Evolutionary conservation across 192 early-diverging fungal species (phyloP), one percentile per base, ranked within the genome.

Genomic region (Backusella liffmaniae): DNA sequence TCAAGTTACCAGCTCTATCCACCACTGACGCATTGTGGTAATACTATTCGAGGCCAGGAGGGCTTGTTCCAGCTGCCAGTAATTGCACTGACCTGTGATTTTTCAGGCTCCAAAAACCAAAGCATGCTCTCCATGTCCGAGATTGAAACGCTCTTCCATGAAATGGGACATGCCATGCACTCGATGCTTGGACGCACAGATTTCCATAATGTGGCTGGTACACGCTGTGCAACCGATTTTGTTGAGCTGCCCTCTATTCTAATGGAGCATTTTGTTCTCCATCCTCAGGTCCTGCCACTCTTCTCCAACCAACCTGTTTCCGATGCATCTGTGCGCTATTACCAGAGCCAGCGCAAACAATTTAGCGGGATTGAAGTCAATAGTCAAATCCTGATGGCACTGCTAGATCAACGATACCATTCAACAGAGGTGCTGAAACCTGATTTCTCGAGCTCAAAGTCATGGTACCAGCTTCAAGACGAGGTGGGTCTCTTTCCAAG

Each of bases 121-220:
- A 81, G 88, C 5, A 74, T 96, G 51, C 78, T 99, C 75, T 88
- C 84, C 36, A 89, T 92, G 85, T 80, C 79, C 69, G 96, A 98
- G 77, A 92, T 98, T 32, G 97, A 98, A 79, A 99, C 98, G 0
- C 81, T 98, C 3, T 99, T 98, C 84, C 98, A 99, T 81, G 98
- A 99, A 74, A 98, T 98, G 96, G 98, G 98, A 4, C 98, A 99
- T 76, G 98, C 95, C 3, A 95, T 99, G 92, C 96, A 98, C 80
- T 99, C 96, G 21, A 96, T 97, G 93, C 87, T 99, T 5, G 97
- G 94, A 37, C 89, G 92, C 23, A 97, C 96, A n/a, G 91, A 94
- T 44, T 98, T 92, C 83, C 98, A 99, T 78, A 97, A 98, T 82
- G 95, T 99, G 15, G 88, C 96, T 3, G 98, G 98, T 41, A 99